Percentiles rank a stretch among this genome's conserved stretches.
phyloP scores from a whole-genome alignment of 164 flowering plant genomes.

The Magnolia kwangsiensis region DNA sequence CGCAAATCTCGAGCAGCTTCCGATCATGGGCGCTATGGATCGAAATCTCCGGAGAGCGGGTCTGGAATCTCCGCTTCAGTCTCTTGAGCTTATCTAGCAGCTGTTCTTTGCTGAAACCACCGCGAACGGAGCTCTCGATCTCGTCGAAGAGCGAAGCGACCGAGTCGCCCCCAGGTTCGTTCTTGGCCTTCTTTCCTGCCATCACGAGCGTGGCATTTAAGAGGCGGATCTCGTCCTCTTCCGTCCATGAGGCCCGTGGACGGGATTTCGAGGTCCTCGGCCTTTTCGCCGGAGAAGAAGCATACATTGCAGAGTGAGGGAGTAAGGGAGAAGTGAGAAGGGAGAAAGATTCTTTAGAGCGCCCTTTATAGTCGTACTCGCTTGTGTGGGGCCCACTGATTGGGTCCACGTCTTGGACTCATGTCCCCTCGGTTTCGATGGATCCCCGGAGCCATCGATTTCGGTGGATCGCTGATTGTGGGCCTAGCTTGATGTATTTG shows the following conservation, averaged over 20 bases:
- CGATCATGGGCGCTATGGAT: not conserved
- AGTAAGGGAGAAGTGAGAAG: not conserved
- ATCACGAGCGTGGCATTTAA: not conserved
- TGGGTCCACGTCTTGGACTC: too few species aligned
- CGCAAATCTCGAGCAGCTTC: slow-evolving; percentile 2
- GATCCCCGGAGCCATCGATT: too few species aligned
- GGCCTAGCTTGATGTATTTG: too few species aligned
- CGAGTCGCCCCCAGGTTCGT: not conserved
- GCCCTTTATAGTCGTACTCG: too few species aligned
- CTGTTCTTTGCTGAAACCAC: slow-evolving; percentile 1
- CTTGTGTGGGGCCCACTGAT: too few species aligned
- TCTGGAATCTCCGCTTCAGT: not conserved
- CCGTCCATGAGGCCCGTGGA: not conserved
- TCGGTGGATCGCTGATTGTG: too few species aligned
- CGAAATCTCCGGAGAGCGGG: not conserved
- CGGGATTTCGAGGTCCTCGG: not conserved
- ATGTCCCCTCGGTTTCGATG: too few species aligned
- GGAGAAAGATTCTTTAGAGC: not conserved
- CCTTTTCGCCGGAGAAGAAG: not conserved
- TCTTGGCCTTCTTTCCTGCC: too few species aligned
- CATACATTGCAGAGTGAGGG: not conserved
- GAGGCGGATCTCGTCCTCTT: slow-evolving; percentile 5
- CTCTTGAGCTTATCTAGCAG: not conserved
- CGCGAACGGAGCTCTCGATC: not conserved
- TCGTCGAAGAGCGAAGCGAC: not conserved